Evolutionary conservation across 2,329 filamentous ascomycete species (phyloP).

Genomic region (Shiraia sp.): DNA sequence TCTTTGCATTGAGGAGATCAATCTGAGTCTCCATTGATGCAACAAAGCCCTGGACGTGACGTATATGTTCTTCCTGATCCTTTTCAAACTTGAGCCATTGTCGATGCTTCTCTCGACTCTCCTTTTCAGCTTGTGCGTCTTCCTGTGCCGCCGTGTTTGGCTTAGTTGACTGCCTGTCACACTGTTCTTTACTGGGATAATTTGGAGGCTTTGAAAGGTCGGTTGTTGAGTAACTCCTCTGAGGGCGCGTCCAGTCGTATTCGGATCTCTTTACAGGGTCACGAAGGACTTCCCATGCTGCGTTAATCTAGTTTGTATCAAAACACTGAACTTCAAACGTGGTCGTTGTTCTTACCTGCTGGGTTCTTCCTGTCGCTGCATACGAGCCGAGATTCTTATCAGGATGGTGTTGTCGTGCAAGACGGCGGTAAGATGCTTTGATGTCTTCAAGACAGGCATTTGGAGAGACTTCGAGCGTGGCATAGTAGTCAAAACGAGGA

Average conservation of each 20-base stretch:
- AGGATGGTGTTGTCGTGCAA: slow-evolving; percentile 4
- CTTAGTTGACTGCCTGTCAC: not conserved
- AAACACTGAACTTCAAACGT: too few relatives aligned
- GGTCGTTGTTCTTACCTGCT: slow-evolving; percentile 4
- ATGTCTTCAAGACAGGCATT: slow-evolving; percentile 1
- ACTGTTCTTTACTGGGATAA: not conserved
- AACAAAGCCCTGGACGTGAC: not conserved
- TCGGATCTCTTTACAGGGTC: not conserved
- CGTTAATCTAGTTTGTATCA: slow-evolving; percentile 5
- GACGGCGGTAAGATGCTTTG: slow-evolving; percentile 3
- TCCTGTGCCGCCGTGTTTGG: slow-evolving; percentile 1
- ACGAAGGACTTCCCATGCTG: slow-evolving; percentile 6
- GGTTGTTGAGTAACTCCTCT: not conserved
- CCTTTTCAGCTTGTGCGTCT: slow-evolving; percentile 3
- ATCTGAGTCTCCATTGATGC: slow-evolving; percentile 1
- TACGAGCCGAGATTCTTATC: slow-evolving; percentile 4
- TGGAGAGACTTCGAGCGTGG: slow-evolving; percentile 1
- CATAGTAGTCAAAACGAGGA: slow-evolving; percentile 3
- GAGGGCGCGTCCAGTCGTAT: slow-evolving; percentile 2
- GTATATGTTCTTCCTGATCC: slow-evolving; percentile 3
- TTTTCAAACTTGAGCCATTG: slow-evolving; percentile 7
- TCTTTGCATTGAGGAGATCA: not conserved
- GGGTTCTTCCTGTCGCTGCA: not conserved
- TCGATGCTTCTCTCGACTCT: slow-evolving; percentile 4
- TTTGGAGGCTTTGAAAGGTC: not conserved